Base-by-base conservation (phyloP, 139 green algal species). In the Pleodorina starrii region DNA sequence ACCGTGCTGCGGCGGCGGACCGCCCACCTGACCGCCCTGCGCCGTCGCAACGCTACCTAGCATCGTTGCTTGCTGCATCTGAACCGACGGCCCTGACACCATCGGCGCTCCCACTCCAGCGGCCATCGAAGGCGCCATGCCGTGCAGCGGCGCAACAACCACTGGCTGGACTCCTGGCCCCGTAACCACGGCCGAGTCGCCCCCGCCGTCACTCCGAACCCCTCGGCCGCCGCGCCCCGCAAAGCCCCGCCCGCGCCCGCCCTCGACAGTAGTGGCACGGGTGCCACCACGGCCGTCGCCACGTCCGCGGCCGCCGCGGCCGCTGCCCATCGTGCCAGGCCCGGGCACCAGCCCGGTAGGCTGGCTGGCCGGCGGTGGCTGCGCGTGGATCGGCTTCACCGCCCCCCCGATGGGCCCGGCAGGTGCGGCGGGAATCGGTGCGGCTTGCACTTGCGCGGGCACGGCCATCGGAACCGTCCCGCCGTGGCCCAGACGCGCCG, bases 161-260 rank as follows among this genome's bases (percentile, higher is more conserved):
- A 19, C 2, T 48, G 35, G 40, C 6, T 27, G 3, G 35, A 19
- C 35, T 4, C 46, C 35, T 46, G 69, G 1, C 36, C 5, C 63
- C 2, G 63, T 11, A 17, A 11, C 54, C 54, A 17, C 14, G 14
- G 50, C 50, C 50, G 50, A 60, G 50, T 14, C 14, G 17, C 50
- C 50, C 50, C 50, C 50, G 14, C 14, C 17, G 50, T 60, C 50
- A 17, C 50, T 17, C 51, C 14, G 51, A 60, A 60, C 54, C 0
- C 84, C 84, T 0, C 84, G 68, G 14, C 84, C 84, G 0, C 84
- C 84, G 25, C 84, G 84, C 0, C 84, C 84, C 4, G 84, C 84
- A 19, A 89, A 89, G 42, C 84, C 84, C 1, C 84, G 69, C 4
- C 84, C 84, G 0, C 84, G 69, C 32, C 84, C 84, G 35, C 69